A percentile compares a stretch with the other conserved stretches of the same genome.
phyloP scores from a whole-genome alignment of 805 yeast genomes.

The Candida suzukii region DNA sequence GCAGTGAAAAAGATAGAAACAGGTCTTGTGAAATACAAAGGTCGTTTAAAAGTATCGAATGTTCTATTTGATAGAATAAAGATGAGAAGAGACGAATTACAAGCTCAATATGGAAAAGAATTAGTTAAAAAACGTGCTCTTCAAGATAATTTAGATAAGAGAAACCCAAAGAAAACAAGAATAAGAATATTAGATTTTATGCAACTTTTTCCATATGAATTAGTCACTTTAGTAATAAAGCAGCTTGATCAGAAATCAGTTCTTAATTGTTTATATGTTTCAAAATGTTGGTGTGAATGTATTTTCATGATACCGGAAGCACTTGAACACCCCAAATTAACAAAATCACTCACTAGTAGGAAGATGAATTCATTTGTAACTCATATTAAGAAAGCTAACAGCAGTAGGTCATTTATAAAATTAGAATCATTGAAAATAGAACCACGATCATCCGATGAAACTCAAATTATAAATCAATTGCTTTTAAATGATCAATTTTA shows the following conservation, averaged over 20 bases:
- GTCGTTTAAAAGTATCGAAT: constrained; percentile 23
- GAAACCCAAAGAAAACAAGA: neutral
- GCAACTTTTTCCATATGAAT: constrained; percentile 17
- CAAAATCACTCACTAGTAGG: constrained; percentile 3
- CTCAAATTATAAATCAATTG: neutral
- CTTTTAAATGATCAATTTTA: neutral
- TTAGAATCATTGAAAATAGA: constrained; percentile 4
- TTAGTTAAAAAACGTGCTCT: constrained; percentile 2
- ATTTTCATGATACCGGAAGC: constrained; percentile 8
- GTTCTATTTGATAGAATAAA: constrained; percentile 20
- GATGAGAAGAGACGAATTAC: constrained; percentile 8
- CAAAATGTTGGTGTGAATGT: constrained; percentile 10
- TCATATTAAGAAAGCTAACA: constrained; percentile 6
- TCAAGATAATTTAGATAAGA: neutral
- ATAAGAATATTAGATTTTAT: constrained; percentile 12
- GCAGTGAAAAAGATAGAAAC: constrained; percentile 32
- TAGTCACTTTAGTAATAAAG: constrained; percentile 8
- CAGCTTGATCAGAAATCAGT: constrained; percentile 10
- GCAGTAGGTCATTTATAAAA: constrained; percentile 3
- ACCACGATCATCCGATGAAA: neutral
- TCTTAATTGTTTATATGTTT: constrained; percentile 11
- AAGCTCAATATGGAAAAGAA: neutral
- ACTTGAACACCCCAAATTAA: constrained; percentile 7
- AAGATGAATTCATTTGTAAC: constrained; percentile 10
- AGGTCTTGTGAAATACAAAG: constrained; percentile 20